These are phyloP conservation scores for Pseudogymnoascus sp. DNA, from an alignment of 2,329 filamentous ascomycete species.

Conservation along the genomic window DNA sequence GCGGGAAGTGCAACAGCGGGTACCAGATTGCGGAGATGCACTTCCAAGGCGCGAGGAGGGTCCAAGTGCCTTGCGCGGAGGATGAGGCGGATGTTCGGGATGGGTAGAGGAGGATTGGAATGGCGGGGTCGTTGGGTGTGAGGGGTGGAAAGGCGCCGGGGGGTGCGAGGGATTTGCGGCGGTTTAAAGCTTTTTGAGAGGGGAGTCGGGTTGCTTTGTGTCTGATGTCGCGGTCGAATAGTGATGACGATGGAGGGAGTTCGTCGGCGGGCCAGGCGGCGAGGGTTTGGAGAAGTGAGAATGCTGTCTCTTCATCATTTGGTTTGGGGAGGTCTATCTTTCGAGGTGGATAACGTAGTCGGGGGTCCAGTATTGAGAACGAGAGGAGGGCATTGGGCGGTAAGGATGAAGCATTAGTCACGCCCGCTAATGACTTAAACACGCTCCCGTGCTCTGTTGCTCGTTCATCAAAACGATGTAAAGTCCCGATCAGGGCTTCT, in stretches of 20 bases:
- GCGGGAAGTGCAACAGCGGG: slow-evolving; percentile 69
- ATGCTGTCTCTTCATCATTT: slow-evolving; percentile 29
- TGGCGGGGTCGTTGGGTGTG: slow-evolving; percentile 56
- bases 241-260: slow-evolving; percentile 35
- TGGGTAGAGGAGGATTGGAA: slow-evolving; percentile 66
- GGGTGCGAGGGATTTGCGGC: slow-evolving; percentile 54
- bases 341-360: slow-evolving; percentile 66
- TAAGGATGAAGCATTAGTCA: slow-evolving; percentile 61
- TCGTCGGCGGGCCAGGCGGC: slow-evolving; percentile 60
- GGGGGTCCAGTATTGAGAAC: slow-evolving; percentile 70
- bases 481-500: slow-evolving; percentile 62
- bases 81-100: slow-evolving; percentile 40
- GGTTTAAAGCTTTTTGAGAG: slow-evolving; percentile 73
- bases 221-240: slow-evolving; percentile 63
- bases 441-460: slow-evolving; percentile 36
- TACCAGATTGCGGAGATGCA: slow-evolving; percentile 83
- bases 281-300: slow-evolving; percentile 48
- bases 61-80: slow-evolving; percentile 64
- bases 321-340: slow-evolving; percentile 35
- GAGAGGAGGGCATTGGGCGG: slow-evolving; percentile 61
- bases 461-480: slow-evolving; percentile 43
- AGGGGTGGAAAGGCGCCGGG: slow-evolving; percentile 55
- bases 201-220: slow-evolving; percentile 57
- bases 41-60: slow-evolving; percentile 79
- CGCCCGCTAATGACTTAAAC: slow-evolving; percentile 44